phyloP scores from a whole-genome alignment of 2,329 filamentous ascomycete genomes.

The Tolypocladium paradoxum region DNA sequence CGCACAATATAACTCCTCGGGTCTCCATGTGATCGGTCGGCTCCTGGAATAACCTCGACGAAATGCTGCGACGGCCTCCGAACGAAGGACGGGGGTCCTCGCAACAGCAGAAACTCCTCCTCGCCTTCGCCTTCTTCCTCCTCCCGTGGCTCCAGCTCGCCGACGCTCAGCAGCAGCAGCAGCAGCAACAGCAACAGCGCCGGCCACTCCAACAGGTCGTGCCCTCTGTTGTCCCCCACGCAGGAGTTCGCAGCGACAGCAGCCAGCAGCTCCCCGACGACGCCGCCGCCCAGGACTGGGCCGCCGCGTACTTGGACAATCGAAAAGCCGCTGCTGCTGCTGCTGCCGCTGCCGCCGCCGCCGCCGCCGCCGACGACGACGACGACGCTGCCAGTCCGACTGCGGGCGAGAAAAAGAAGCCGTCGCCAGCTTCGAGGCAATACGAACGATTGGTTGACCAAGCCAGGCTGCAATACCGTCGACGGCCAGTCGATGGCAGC shows the following conservation, averaged over 20 bases:
- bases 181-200: slow-evolving; percentile 7
- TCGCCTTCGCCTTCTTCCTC: slow-evolving; percentile 48
- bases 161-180: slow-evolving; percentile 55
- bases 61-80: slow-evolving; percentile 55
- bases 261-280: slow-evolving; percentile 17
- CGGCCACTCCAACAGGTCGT: neutral
- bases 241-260: slow-evolving; percentile 8
- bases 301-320: slow-evolving; percentile 10
- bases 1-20: neutral
- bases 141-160: slow-evolving; percentile 44
- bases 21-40: slow-evolving; percentile 8
- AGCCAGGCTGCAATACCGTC: neutral
- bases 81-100: slow-evolving; percentile 42
- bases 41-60: slow-evolving; percentile 4
- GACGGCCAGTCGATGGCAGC: slow-evolving; percentile 9
- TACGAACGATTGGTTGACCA: slow-evolving; percentile 7
- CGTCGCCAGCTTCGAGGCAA: neutral
- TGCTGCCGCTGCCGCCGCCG: too few relatives aligned
- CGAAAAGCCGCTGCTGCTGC: slow-evolving; percentile 5
- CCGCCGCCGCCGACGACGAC: slow-evolving; percentile 12
- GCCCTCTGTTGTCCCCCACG: neutral
- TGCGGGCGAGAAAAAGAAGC: neutral
- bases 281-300: slow-evolving; percentile 17
- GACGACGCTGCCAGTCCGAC: neutral
- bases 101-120: slow-evolving; percentile 34